These are phyloP conservation scores for Eimeria zaria DNA, from an alignment of 169 alveolate genomes.

Conservation along the genomic window DNA sequence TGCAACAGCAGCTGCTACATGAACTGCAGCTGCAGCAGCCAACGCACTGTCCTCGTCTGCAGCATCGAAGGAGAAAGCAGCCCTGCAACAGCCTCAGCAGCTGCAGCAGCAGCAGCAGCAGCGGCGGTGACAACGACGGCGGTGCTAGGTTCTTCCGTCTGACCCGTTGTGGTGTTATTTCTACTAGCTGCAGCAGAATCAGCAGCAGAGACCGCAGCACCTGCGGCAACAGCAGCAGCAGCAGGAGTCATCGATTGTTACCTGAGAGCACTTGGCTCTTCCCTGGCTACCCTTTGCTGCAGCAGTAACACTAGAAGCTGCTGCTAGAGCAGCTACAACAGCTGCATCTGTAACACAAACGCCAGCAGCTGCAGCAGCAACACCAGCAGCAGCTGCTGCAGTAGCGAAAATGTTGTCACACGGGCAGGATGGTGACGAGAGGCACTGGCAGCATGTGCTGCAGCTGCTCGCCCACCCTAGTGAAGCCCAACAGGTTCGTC, in stretches of 20 bases:
- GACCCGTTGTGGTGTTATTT: not conserved
- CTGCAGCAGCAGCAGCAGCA: slow-evolving; percentile 65
- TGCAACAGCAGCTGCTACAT: slow-evolving; percentile 29
- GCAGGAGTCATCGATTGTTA: not conserved
- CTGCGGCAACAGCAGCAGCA: slow-evolving; percentile 20
- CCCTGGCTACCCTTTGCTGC: not conserved
- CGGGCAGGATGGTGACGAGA: not conserved
- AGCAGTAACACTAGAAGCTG: slow-evolving; percentile 6
- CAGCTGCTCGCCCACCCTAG: slow-evolving; percentile 65
- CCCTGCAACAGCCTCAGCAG: slow-evolving; percentile 34
- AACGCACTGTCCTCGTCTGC: not conserved
- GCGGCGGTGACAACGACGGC: too few species aligned
- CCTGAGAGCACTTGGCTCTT: not conserved
- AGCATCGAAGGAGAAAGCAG: not conserved
- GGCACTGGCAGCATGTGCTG: slow-evolving; percentile 70
- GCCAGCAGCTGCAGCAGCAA: slow-evolving; percentile 36
- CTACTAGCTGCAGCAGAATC: slow-evolving; percentile 4
- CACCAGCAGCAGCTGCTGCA: slow-evolving; percentile 20
- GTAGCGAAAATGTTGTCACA: slow-evolving; percentile 10
- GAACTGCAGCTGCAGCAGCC: slow-evolving; percentile 1
- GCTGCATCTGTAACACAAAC: slow-evolving; percentile 13
- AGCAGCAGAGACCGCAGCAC: slow-evolving; percentile 23
- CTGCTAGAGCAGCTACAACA: too few species aligned
- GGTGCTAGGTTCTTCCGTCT: not conserved
- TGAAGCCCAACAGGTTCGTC: slow-evolving; percentile 62